Evolutionary conservation across 495 filamentous ascomycete species (phyloP).

Genomic region (Collariella sp.): DNA sequence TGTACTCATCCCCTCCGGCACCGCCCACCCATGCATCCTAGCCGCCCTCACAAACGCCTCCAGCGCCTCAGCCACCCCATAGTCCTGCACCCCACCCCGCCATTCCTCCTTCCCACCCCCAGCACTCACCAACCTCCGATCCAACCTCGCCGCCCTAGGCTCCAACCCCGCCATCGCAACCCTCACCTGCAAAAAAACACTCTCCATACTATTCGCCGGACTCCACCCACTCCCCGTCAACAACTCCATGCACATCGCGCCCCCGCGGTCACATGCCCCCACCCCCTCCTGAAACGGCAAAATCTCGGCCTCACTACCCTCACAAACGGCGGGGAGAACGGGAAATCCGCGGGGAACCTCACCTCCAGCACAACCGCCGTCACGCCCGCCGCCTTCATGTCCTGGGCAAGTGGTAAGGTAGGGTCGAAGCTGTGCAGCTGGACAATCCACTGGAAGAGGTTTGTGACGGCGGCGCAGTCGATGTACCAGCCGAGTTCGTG

Average conservation of each 20-base stretch:
- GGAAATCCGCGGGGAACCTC: slow-evolving; percentile 65
- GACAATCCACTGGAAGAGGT: slow-evolving; percentile 89
- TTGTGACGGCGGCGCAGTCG: slow-evolving; percentile 45
- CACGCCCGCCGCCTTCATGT: slow-evolving; percentile 56
- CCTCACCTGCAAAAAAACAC: slow-evolving; percentile 72
- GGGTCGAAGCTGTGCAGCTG: slow-evolving; percentile 78
- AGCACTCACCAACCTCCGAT: neutral
- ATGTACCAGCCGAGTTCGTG: slow-evolving; percentile 83
- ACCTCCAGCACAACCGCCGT: slow-evolving; percentile 72
- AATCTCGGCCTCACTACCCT: slow-evolving; percentile 79
- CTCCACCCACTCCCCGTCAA: slow-evolving; percentile 80
- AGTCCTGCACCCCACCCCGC: slow-evolving; percentile 34
- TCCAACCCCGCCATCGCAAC: slow-evolving; percentile 63
- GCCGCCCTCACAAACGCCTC: slow-evolving; percentile 65
- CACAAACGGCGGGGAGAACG: slow-evolving; percentile 75
- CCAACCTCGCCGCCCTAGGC: slow-evolving; percentile 62
- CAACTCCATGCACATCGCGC: slow-evolving; percentile 87
- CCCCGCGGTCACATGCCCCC: slow-evolving; percentile 83
- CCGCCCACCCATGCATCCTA: slow-evolving; percentile 53
- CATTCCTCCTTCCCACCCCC: neutral
- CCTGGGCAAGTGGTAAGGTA: slow-evolving; percentile 57
- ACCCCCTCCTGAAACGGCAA: slow-evolving; percentile 60
- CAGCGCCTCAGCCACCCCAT: slow-evolving; percentile 61
- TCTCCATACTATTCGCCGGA: slow-evolving; percentile 64
- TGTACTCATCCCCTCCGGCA: slow-evolving; percentile 37